Evolutionary conservation across 2,329 filamentous ascomycete genomes (phyloP), one percentile per base, ranked within the genome.

Genomic region (Cytospora piceicola): DNA sequence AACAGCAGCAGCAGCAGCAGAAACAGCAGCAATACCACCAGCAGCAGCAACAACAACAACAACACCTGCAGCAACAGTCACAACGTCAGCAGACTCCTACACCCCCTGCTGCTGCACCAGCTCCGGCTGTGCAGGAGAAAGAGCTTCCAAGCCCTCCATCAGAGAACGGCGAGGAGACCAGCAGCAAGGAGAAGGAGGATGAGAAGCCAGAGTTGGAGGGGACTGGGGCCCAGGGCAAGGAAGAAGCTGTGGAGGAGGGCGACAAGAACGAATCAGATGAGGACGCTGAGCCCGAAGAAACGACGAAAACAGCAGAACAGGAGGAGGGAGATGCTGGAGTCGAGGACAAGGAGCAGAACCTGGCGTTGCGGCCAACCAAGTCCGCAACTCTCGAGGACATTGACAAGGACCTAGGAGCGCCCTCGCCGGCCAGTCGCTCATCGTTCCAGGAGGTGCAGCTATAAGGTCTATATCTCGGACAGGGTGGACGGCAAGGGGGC

Each of bases 391-490:
- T 66, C 24, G 73, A 74, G 17, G 73, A 74, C 15, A 73, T 73
- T 7, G 77, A 78, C 8, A 75, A 77, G 56, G 82, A 80, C 68
- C 76, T 79, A 0, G 76, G 78, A 20, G 76, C 78, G 52, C 84
- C 83, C 8, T 81, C 85, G 3, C 81, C 79, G 15, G 63, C 56
- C 22, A 85, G 87, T 69, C 82, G 83, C 0, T 80, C 81, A 6
- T 85, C 85, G n/a, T 89, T 89, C 75, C 86, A 89, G 71, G 85
- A 89, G 70, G 86, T 89, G 56, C 85, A 84, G 67, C 76, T 89
- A 71, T 89, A 78, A 70, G 60, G 27, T 42, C 54, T 30, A 29
- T 29, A 29, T 15, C 15, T 29, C 11, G 8, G 29, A 20, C 60
- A 46, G 39, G 46, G 20, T 29, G 27, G 27, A 29, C 27, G 27